phyloP scores from a whole-genome alignment of 805 yeast genomes.

The Yamadazyma nakazawae region DNA sequence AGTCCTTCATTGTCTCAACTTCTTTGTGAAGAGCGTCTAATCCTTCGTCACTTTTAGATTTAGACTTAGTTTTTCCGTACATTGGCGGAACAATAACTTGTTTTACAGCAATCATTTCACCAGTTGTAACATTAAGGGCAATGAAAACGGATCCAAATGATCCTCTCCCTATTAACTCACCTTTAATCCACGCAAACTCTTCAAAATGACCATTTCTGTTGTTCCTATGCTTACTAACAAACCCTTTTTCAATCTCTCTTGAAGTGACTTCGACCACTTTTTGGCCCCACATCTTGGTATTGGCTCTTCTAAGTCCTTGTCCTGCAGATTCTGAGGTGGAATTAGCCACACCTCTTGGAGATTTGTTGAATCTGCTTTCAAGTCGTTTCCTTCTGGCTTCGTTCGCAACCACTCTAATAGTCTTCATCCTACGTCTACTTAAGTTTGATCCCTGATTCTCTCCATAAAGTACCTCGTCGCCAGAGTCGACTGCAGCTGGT shows the following conservation, averaged over 20 bases:
- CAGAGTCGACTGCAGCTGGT: conserved; percentile 19
- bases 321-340: neutral
- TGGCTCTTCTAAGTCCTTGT: conserved; percentile 53
- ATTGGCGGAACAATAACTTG: conserved; percentile 70
- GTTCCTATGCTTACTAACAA: conserved; percentile 62
- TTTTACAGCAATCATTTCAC: conserved; percentile 98
- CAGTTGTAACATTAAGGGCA: conserved; percentile 92
- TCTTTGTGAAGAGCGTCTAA: conserved; percentile 84
- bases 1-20: conserved; percentile 88
- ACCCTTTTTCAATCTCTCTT: conserved; percentile 57
- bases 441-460: conserved; percentile 37
- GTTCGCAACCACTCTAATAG: conserved; percentile 88
- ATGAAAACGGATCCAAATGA: conserved; percentile 92
- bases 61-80: conserved; percentile 11
- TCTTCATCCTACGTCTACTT: conserved; percentile 67
- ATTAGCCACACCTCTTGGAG: neutral
- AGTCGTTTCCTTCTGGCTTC: conserved; percentile 60
- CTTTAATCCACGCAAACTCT: conserved; percentile 96
- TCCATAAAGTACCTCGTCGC: conserved; percentile 35
- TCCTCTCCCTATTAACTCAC: conserved; percentile 94
- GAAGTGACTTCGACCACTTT: conserved; percentile 87
- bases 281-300: conserved; percentile 98
- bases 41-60: conserved; percentile 51
- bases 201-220: conserved; percentile 61
- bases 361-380: conserved; percentile 17